phyloP scores from a whole-genome alignment of 352 stramenopile genomes.

The Globisporangium lucens region DNA sequence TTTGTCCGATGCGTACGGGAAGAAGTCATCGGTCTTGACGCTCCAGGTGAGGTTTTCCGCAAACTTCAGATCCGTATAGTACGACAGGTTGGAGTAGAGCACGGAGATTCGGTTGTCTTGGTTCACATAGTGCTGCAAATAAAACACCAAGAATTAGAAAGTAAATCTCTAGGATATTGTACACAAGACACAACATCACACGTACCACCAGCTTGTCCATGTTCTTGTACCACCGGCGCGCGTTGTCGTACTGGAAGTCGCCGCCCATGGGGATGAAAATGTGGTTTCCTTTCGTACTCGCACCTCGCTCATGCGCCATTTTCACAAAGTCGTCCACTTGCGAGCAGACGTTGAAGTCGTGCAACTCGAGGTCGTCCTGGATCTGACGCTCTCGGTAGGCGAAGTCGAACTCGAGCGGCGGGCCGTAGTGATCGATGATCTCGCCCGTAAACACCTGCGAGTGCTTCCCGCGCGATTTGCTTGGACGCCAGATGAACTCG shows the following conservation, averaged over 20 bases:
- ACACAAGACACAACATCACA: too few species aligned
- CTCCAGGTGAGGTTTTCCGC: constrained; percentile 72
- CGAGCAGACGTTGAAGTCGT: constrained; percentile 87
- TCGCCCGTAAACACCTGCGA: constrained; percentile 86
- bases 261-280: constrained; percentile 91
- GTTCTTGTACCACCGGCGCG: constrained; percentile 90
- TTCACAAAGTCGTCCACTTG: constrained; percentile 85
- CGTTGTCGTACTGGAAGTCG: constrained; percentile 94
- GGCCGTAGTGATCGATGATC: constrained; percentile 81
- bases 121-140: constrained; percentile 87
- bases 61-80: constrained; percentile 94
- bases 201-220: constrained; percentile 93
- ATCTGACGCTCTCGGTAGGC: constrained; percentile 69
- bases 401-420: constrained; percentile 74
- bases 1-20: constrained; percentile 92
- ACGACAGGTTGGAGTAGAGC: constrained; percentile 95
- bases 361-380: constrained; percentile 82
- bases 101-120: constrained; percentile 89
- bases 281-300: constrained; percentile 74
- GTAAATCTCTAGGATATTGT: not conserved
- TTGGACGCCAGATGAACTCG: constrained; percentile 96
- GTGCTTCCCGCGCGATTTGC: constrained; percentile 77
- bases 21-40: constrained; percentile 96
- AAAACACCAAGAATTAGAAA: not conserved
- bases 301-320: constrained; percentile 61